Conservation (phyloP, 805 yeast species). For the Candida silvicultrix region DNA sequence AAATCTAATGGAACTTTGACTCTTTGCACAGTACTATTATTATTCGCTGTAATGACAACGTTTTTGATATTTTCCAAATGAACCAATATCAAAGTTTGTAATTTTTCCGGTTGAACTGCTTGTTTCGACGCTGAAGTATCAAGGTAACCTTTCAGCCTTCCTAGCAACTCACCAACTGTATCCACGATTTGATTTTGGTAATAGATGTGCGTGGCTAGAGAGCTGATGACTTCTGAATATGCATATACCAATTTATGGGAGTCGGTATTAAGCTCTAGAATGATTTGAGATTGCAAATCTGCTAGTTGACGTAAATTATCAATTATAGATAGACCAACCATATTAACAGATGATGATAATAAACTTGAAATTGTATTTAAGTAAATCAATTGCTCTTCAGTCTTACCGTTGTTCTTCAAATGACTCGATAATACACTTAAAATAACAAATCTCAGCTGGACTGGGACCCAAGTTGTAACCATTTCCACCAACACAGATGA, state of each 20-base stretch:
- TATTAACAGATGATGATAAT: conserved; percentile 70
- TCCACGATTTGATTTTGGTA: conserved; percentile 85
- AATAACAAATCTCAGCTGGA: conserved; percentile 64
- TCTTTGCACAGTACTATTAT: conserved; percentile 17
- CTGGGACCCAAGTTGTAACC: conserved; percentile 75
- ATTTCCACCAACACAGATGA: conserved; percentile 50
- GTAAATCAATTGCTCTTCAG: conserved; percentile 23
- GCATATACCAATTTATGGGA: conserved; percentile 26
- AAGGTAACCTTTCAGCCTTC: conserved; percentile 28
- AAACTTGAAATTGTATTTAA: conserved; percentile 48
- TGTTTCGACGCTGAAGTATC: not conserved
- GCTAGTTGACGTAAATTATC: conserved; percentile 65
- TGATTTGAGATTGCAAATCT: conserved; percentile 34
- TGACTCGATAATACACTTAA: conserved; percentile 40
- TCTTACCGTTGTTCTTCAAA: conserved; percentile 16
- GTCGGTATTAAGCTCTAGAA: conserved; percentile 19
- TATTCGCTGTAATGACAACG: conserved; percentile 11
- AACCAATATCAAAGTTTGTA: conserved; percentile 2
- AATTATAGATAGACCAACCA: conserved; percentile 81
- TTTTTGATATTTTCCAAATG: conserved; percentile 13
- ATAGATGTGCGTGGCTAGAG: conserved; percentile 70
- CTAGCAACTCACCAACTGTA: conserved; percentile 62
- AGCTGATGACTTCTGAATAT: conserved; percentile 56
- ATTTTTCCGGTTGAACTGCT: not conserved
- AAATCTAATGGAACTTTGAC: conserved; percentile 18